Conservation (phyloP, 352 stramenopile species). For the Globisporangium cylindrosporum region DNA sequence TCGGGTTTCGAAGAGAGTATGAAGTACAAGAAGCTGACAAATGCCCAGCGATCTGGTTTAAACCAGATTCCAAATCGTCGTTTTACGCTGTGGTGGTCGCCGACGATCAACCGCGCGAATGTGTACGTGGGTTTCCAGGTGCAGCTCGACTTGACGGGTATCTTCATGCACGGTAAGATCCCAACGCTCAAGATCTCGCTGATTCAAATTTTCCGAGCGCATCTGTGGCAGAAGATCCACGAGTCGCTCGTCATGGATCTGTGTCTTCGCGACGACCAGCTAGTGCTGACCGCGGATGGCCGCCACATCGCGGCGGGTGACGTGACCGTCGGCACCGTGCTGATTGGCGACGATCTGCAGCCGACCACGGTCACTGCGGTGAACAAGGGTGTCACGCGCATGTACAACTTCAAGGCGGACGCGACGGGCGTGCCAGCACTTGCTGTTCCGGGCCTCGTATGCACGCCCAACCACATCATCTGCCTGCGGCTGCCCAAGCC, state of each 20-base stretch:
- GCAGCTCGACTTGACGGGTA: slow-evolving; percentile 99
- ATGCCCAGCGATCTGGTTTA: slow-evolving; percentile 98
- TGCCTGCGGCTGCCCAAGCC: slow-evolving; percentile 14
- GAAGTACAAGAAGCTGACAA: slow-evolving; percentile 99
- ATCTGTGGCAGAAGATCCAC: slow-evolving; percentile 99
- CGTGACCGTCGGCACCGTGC: slow-evolving; percentile 13
- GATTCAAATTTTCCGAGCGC: slow-evolving; percentile 97
- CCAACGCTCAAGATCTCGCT: slow-evolving; percentile 99
- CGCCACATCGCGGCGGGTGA: slow-evolving; percentile 12
- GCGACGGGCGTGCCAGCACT: slow-evolving; percentile 8
- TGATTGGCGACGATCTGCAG: slow-evolving; percentile 12
- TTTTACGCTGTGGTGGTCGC: slow-evolving; percentile 99
- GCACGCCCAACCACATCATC: slow-evolving; percentile 14
- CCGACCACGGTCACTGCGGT: slow-evolving; percentile 15
- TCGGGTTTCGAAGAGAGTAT: slow-evolving; percentile 94
- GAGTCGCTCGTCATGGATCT: slow-evolving; percentile 98
- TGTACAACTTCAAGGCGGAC: slow-evolving; percentile 12
- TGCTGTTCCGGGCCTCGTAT: slow-evolving; percentile 2
- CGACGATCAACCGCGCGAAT: slow-evolving; percentile 99
- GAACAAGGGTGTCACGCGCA: slow-evolving; percentile 16
- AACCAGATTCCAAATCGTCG: slow-evolving; percentile 99
- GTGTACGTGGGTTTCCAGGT: slow-evolving; percentile 99
- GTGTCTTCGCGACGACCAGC: slow-evolving; percentile 25
- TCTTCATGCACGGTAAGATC: slow-evolving; percentile 99
- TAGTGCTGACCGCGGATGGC: slow-evolving; percentile 19